Evolutionary conservation across 2,329 filamentous ascomycete genomes (phyloP), one percentile per base, ranked within the genome.

Genomic region (Phaeoacremonium minimum): DNA sequence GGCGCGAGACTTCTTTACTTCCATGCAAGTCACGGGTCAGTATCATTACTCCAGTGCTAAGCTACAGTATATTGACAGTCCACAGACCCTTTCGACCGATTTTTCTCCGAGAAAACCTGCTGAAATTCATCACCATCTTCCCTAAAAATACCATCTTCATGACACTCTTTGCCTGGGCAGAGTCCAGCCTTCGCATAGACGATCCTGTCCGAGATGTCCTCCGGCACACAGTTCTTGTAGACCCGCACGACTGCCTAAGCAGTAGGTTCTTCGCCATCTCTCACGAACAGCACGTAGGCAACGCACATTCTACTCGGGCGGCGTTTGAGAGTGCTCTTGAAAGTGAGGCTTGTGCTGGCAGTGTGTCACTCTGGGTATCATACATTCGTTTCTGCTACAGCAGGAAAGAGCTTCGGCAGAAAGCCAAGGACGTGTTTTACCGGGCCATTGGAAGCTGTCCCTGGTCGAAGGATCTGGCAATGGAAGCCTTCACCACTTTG

Each of bases 71-170:
- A 26, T 9, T 26, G 22, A 26, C 22, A 26, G n/a, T 9, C 22
- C 22, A 17, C 35, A 77, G 77, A 4, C 73, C 83, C 4, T 88
- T 85, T 59, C 81, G 82, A 35, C 83, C 87, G 5, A 64, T 70
- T 0, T 70, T 80, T 14, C 57, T 94, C 20, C 80, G 85, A 30
- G 60, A 71, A 7, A 65, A 81, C 11, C 62, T 95, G 1, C 60
- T 66, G 5, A 61, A 67, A 3, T 85, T 83, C 43, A 66, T 93
- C 15, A 48, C 50, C 0, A 54, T 64, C 6, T 95, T 89, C 54
- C 87, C 89, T 0, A 67, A 69, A 33, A 96, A 95, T 61, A 85
- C 80, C 2, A 69, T 87, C 6, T 83, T 96, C 43, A 70, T 94
- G 2, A 68, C 75, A 2, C 63, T 93, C 1, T 84, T 84, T 45